Percentiles rank a stretch among this genome's conserved stretches.
Evolutionary conservation across 352 stramenopile genomes (phyloP).

Genomic region (Globisporangium ultimum): DNA sequence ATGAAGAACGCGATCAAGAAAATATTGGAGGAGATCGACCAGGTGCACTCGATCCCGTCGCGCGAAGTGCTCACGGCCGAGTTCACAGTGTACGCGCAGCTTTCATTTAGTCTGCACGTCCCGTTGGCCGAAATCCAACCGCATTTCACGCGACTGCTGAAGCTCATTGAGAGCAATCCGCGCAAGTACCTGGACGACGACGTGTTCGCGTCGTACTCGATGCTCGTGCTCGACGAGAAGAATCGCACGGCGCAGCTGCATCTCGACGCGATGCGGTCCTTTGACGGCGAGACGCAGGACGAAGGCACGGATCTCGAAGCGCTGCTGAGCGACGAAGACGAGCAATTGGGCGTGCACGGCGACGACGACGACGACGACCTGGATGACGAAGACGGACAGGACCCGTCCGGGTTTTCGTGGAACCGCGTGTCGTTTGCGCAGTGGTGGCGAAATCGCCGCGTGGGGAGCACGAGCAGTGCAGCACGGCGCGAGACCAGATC

Average conservation of each 20-base stretch:
- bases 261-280: slow-evolving; percentile 18
- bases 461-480: slow-evolving; percentile 9
- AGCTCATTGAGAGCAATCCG: slow-evolving; percentile 85
- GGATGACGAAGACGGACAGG: slow-evolving; percentile 21
- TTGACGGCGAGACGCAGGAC: slow-evolving; percentile 46
- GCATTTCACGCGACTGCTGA: slow-evolving; percentile 85
- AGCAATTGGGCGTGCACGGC: slow-evolving; percentile 18
- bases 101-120: slow-evolving; percentile 88
- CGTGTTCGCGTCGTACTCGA: slow-evolving; percentile 75
- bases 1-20: slow-evolving; percentile 63
- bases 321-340: slow-evolving; percentile 71
- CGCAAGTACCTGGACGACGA: slow-evolving; percentile 88
- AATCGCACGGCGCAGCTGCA: slow-evolving; percentile 15
- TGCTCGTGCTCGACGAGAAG: slow-evolving; percentile 66
- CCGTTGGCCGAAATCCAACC: slow-evolving; percentile 73
- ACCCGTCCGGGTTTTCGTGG: slow-evolving; percentile 62
- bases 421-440: slow-evolving; percentile 73
- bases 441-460: slow-evolving; percentile 66
- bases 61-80: slow-evolving; percentile 85
- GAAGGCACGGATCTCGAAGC: slow-evolving; percentile 63
- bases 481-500: slow-evolving; percentile 14
- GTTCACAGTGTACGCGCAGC: slow-evolving; percentile 89
- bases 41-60: slow-evolving; percentile 74
- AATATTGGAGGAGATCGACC: slow-evolving; percentile 77
- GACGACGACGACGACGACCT: slow-evolving; percentile 22